A percentile compares a stretch with the other conserved stretches of the same genome.
phyloP scores from a whole-genome alignment of 352 stramenopile genomes.

The Globisporangium splendens region DNA sequence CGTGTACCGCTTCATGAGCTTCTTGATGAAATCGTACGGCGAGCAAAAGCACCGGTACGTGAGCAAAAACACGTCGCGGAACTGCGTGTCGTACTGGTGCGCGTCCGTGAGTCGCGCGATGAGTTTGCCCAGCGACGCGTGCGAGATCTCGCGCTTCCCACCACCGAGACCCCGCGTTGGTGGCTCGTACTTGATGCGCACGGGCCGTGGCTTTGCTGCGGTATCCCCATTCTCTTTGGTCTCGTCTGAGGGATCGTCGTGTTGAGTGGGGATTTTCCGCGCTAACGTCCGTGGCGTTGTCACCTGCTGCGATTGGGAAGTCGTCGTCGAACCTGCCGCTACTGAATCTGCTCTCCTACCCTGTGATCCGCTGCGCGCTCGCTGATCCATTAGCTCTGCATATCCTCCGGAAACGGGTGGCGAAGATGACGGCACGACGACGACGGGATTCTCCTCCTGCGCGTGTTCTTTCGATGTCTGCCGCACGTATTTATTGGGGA shows the following conservation, averaged over 20 bases:
- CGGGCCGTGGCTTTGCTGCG: slow-evolving; percentile 30
- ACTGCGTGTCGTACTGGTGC: slow-evolving; percentile 84
- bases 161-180: slow-evolving; percentile 47
- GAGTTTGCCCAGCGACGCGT: slow-evolving; percentile 80
- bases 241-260: slow-evolving; percentile 4
- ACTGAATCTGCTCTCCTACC: slow-evolving; percentile 2
- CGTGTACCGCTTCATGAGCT: slow-evolving; percentile 83
- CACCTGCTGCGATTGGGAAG: slow-evolving; percentile 2
- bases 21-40: slow-evolving; percentile 86
- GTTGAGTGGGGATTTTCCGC: slow-evolving; percentile 15
- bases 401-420: not conserved
- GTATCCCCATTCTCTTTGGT: slow-evolving; percentile 10
- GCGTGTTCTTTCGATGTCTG: slow-evolving; percentile 8
- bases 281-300: slow-evolving; percentile 17
- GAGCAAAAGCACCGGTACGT: slow-evolving; percentile 82
- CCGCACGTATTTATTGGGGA: slow-evolving; percentile 16
- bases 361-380: slow-evolving; percentile 7
- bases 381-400: not conserved
- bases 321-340: not conserved
- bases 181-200: slow-evolving; percentile 76
- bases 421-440: not conserved
- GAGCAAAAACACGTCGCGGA: slow-evolving; percentile 82
- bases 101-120: slow-evolving; percentile 81
- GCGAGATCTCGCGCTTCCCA: slow-evolving; percentile 80
- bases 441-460: not conserved